phyloP scores from a whole-genome alignment of 257 asterid genomes.

The Solanum neorickii region DNA sequence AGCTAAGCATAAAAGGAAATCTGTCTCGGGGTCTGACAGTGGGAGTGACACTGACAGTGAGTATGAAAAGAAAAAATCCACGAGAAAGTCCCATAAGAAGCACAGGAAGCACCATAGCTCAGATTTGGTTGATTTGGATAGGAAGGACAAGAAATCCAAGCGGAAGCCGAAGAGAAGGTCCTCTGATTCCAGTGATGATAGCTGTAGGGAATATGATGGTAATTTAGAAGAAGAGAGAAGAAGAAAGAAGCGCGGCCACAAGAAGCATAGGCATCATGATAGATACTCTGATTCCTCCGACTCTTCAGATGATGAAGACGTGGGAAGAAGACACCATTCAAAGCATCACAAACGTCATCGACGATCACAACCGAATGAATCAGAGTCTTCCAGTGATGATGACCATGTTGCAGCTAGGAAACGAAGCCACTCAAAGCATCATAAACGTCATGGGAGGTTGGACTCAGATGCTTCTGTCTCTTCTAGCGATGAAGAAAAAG shows the following conservation, averaged over 20 bases:
- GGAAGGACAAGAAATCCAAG: constrained; percentile 41
- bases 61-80: constrained; percentile 30
- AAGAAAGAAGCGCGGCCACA: constrained; percentile 38
- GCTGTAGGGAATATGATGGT: constrained; percentile 33
- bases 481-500: constrained; percentile 33
- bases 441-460: constrained; percentile 22
- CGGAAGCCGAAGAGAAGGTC: constrained; percentile 43
- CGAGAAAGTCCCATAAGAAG: constrained; percentile 32
- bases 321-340: constrained; percentile 8
- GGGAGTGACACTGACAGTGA: constrained; percentile 31
- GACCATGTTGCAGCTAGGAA: constrained; percentile 19
- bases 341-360: constrained; percentile 27
- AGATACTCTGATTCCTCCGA: constrained; percentile 25
- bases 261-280: constrained; percentile 28
- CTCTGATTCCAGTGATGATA: constrained; percentile 29
- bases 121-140: constrained; percentile 44
- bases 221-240: constrained; percentile 35
- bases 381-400: constrained; percentile 29
- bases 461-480: constrained; percentile 22
- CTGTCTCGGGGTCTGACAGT: constrained; percentile 33
- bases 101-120: constrained; percentile 14
- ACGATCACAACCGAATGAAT: constrained; percentile 16
- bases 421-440: constrained; percentile 28
- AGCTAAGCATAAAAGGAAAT: constrained; percentile 52
- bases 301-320: constrained; percentile 23